Percentiles rank a stretch among this genome's conserved stretches.
phyloP scores from a whole-genome alignment of 495 filamentous ascomycete species.

The Penicillium macrosclerotiorum region DNA sequence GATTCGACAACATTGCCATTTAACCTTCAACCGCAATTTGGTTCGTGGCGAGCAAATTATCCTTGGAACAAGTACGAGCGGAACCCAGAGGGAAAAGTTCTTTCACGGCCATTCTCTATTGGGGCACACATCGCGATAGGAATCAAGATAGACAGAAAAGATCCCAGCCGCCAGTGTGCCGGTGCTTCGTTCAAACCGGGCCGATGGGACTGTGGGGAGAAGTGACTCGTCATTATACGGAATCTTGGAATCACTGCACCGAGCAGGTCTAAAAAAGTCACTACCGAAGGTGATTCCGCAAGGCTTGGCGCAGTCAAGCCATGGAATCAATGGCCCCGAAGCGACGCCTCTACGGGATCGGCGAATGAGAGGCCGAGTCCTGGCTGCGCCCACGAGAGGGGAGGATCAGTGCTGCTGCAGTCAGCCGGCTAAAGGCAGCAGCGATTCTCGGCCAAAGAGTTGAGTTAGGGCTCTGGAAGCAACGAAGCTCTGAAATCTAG shows the following conservation, averaged over 20 bases:
- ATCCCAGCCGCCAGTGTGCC: no score
- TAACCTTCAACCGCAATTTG: not conserved
- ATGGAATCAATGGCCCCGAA: conserved; percentile 9
- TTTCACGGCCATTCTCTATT: not conserved
- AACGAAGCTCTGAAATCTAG: no score
- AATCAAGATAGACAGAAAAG: no score
- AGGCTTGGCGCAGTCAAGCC: conserved; percentile 17
- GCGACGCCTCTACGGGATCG: not conserved
- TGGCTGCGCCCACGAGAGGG: conserved; percentile 2
- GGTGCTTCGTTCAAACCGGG: no score
- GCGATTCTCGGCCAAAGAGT: not conserved
- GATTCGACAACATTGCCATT: no score
- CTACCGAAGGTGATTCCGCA: no score
- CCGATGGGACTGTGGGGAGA: not conserved
- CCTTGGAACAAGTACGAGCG: not conserved
- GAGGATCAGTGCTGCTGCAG: conserved; percentile 17
- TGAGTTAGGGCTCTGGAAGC: not conserved
- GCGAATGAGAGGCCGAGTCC: conserved; percentile 13
- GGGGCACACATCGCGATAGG: not conserved
- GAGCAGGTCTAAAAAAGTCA: no score
- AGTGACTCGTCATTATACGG: not conserved
- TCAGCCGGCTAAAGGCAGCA: no score
- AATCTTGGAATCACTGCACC: no score
- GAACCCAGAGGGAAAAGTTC: conserved; percentile 6
- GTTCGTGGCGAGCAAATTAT: conserved; percentile 2